These are phyloP conservation scores for Alternaria incomplexa DNA, from an alignment of 2,329 filamentous ascomycete species.

Conservation along the genomic window DNA sequence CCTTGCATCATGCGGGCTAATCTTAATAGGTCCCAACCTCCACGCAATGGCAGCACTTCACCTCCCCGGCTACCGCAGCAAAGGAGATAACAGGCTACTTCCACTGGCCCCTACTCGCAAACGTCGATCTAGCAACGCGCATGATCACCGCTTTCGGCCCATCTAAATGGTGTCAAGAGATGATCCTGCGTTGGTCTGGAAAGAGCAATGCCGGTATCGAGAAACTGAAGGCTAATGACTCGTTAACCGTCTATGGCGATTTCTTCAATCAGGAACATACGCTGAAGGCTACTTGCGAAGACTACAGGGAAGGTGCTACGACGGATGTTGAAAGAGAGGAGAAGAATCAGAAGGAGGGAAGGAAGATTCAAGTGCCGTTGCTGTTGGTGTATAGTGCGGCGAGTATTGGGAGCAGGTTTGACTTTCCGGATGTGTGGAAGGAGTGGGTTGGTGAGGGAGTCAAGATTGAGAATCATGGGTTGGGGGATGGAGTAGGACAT, in stretches of 20 bases:
- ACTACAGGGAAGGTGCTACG: constrained; percentile 61
- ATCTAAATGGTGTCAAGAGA: constrained; percentile 46
- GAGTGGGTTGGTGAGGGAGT: constrained; percentile 53
- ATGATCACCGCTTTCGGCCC: constrained; percentile 54
- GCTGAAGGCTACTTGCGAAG: constrained; percentile 61
- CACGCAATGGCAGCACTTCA: constrained; percentile 58
- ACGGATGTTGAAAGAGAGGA: constrained; percentile 60
- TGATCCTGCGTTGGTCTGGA: constrained; percentile 48
- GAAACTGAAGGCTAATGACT: constrained; percentile 28
- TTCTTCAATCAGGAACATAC: constrained; percentile 51
- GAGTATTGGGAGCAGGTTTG: constrained; percentile 58
- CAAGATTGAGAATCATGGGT: constrained; percentile 58
- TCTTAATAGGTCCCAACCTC: constrained; percentile 58
- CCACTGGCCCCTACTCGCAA: constrained; percentile 67
- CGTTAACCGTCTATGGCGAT: constrained; percentile 52
- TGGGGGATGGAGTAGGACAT: constrained; percentile 59
- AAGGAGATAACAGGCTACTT: constrained; percentile 57
- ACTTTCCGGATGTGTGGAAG: constrained; percentile 59
- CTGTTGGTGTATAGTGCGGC: constrained; percentile 59
- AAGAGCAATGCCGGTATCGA: constrained; percentile 11
- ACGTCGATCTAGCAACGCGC: constrained; percentile 59
- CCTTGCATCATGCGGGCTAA: background rate
- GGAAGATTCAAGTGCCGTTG: constrained; percentile 55
- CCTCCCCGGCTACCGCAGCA: constrained; percentile 48
- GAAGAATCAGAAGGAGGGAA: constrained; percentile 52